Evolutionary conservation across 1,284 basidiomycete species (phyloP), one percentile per base, ranked within the genome.

Genomic region (Polyporus tsugae): DNA sequence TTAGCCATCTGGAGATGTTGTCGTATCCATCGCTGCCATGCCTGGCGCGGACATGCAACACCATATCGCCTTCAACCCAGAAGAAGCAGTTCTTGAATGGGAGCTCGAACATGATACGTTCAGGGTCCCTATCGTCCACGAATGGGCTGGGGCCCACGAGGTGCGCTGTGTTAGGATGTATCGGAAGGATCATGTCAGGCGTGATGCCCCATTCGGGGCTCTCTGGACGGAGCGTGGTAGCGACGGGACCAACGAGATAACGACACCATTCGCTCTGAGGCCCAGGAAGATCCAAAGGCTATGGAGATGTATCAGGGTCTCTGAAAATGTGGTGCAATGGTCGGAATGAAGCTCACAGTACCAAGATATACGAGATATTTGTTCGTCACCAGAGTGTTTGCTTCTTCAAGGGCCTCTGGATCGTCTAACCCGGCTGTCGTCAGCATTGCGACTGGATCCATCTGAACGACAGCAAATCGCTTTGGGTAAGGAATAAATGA

Each of bases 71-170:
- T 5, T 46, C 13, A 1, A 46, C 44, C 44, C 44, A 46, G 44
- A 46, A 46, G 44, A 46, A 46, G 44, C 44, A 46, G 44, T 46
- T 46, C 44, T 46, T 46, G 44, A 46, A 46, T 3, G 44, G 44
- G n/a, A 46, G 22, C 44, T 46, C 10, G 6, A 46, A 46, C 29
- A 29, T 29, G 1, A 9, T 9, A 22, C 22, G 6, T 4, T n/a
- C n/a, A 2, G 44, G 44, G 7, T 22, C 44, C 44, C 22, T 9
- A 2, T n/a, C n/a, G 44, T 46, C 19, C 19, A 46, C 44, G n/a
- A 46, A 46, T 1, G 44, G 44, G n/a, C 15, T 46, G n/a, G 44
- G 44, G 7, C n/a, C 44, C 6, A 5, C 6, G 6, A 46, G 44
- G 22, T 46, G 44, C 0, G 19, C 44, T 22, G n/a, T 22, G n/a